A percentile compares a stretch with the other conserved stretches of the same genome.
These are phyloP conservation scores for Flammula alnicola DNA, from an alignment of 1,284 basidiomycete genomes.

Conservation along the genomic window DNA sequence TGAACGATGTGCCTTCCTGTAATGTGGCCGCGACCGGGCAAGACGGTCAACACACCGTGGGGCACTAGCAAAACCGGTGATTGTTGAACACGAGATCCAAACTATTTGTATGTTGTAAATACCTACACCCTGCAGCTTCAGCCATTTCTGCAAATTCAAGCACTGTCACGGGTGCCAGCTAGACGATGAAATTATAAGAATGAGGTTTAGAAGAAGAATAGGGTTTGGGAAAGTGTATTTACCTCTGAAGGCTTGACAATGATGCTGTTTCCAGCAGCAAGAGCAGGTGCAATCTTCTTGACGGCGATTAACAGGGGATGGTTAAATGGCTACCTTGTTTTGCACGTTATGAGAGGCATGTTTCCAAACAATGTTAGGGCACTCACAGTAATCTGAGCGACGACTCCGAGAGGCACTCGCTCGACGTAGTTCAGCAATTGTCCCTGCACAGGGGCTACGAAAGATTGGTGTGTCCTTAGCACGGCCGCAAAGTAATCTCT, in stretches of 20 bases:
- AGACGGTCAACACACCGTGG: conserved; percentile 70
- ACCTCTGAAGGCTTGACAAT: conserved; percentile 85
- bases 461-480: conserved; percentile 68
- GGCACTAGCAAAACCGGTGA: conserved; percentile 55
- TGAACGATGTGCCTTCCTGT: conserved; percentile 69
- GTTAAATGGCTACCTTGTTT: conserved; percentile 73
- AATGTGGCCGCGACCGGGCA: conserved; percentile 69
- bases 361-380: background rate
- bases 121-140: conserved; percentile 65
- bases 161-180: conserved; percentile 80
- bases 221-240: conserved; percentile 6
- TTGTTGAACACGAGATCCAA: background rate
- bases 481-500: conserved; percentile 81
- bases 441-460: conserved; percentile 80
- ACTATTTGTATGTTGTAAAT: too few species aligned
- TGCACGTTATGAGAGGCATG: conserved; percentile 2
- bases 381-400: conserved; percentile 79
- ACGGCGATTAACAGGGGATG: conserved; percentile 82
- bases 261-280: conserved; percentile 84
- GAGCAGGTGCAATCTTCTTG: conserved; percentile 85
- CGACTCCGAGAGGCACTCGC: conserved; percentile 80
- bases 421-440: conserved; percentile 78
- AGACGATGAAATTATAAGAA: conserved; percentile 14
- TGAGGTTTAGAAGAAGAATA: background rate
- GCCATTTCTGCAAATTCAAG: conserved; percentile 75